A percentile compares a stretch with the other conserved stretches of the same genome.
Evolutionary conservation across 768 basidiomycete species (phyloP).

Genomic region (Agrocybe praecox): DNA sequence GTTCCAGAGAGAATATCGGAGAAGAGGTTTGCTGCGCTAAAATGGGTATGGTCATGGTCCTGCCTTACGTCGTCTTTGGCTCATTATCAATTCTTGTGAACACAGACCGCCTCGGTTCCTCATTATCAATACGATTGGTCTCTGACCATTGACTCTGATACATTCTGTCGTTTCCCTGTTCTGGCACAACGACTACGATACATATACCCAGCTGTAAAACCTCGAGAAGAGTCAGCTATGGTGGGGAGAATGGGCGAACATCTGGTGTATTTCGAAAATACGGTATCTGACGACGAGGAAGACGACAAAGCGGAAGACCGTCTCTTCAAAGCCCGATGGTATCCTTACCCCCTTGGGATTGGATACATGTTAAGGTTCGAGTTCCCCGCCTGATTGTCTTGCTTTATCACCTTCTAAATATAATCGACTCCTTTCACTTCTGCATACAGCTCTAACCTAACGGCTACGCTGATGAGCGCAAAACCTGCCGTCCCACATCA

Average conservation of each 20-base stretch:
- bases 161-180: conserved; percentile 5
- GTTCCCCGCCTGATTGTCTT: not conserved
- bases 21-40: conserved; percentile 4
- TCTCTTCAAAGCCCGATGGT: not conserved
- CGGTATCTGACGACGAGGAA: not conserved
- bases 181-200: not conserved
- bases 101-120: not conserved
- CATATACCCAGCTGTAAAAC: not conserved
- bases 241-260: conserved; percentile 1
- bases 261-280: not conserved
- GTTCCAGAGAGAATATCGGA: conserved; percentile 1
- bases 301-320: not conserved
- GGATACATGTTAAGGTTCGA: conserved; percentile 4
- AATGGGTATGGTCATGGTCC: not conserved
- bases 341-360: conserved; percentile 1
- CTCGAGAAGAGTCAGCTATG: not conserved
- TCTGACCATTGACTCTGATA: conserved; percentile 5
- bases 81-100: not conserved
- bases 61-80: not conserved
- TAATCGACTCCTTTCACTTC: not conserved
- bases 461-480: conserved; percentile 1
- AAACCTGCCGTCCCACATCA: conserved; percentile 1
- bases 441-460: conserved; percentile 3
- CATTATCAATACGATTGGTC: not conserved
- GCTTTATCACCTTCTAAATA: not conserved